Evolutionary conservation across 345 rosid species (phyloP), one percentile per base, ranked within the genome.

Genomic region (Aquilaria yunnanensis): DNA sequence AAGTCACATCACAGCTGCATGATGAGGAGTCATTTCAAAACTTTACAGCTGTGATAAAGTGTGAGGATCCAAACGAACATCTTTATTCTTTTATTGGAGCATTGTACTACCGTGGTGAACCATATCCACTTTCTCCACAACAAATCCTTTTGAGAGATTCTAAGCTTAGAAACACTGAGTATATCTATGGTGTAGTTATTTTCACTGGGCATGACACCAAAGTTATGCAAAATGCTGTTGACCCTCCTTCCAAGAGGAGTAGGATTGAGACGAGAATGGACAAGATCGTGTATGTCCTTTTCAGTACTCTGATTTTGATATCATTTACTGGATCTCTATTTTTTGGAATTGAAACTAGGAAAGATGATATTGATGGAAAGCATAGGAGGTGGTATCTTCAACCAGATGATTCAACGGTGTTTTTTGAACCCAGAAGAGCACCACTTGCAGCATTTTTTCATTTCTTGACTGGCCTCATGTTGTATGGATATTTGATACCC

Each of bases 161-260:
- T 3, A 90, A 85, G 79, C 82, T 93, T 50, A 90, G 62, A 63
- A 81, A 93, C 68, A 93, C 94, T 0, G 96, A 86, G 5, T 79
- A 72, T 46, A 6, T 88, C 6, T 63, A 79, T 32, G 98, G 97
- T 1, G 94, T 83, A 13, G 95, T 86, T 66, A 73, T 93, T 66
- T 88, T 90, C 70, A 90, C 98, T 0, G 98, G 98, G 14, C 97
- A 90, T 54, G 98, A 93, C 50, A 78, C 98, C 1, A 93, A 93
- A 78, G 96, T 93, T 74, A 90, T 93, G 96, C 94, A 87, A 83
- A 93, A 93, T 74, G 84, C 96, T 47, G 79, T 72, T 3, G 75
- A 84, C 63, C 96, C 98, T 43, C 97, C 89, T 75, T 90, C 96
- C 13, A 93, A 93, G 70, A 88, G 97, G 81, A 93, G 92, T 57